These are phyloP conservation scores for Heliocybe sulcata DNA, from an alignment of 1,284 basidiomycete genomes.

Conservation along the genomic window DNA sequence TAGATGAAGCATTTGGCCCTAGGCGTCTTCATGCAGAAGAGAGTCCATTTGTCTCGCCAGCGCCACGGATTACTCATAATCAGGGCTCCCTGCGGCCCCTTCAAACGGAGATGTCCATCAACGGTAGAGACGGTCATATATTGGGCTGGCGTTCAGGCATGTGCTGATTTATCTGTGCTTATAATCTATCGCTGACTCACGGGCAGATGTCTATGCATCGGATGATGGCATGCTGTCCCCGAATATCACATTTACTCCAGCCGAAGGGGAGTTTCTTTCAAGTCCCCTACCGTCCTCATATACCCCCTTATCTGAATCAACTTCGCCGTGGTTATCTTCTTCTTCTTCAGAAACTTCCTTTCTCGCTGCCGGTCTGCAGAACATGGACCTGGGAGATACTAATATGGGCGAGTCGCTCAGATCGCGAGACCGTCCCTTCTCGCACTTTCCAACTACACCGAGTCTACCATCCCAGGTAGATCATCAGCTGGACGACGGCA, in stretches of 20 bases:
- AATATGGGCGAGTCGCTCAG: background rate
- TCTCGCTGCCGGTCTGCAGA: background rate
- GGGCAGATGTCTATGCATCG: background rate
- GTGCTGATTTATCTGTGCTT: background rate
- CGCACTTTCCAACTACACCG: no score
- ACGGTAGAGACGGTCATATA: background rate
- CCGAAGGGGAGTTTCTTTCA: background rate
- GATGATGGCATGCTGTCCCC: background rate
- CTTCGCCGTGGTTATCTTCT: background rate
- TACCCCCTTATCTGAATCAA: background rate
- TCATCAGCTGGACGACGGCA: background rate
- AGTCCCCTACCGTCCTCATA: background rate
- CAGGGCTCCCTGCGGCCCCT: no score
- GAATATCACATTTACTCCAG: background rate
- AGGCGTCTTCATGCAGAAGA: no score
- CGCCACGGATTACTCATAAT: no score
- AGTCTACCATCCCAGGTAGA: background rate
- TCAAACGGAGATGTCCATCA: background rate
- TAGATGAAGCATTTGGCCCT: no score
- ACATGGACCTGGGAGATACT: background rate
- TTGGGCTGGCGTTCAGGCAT: background rate
- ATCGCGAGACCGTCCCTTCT: background rate
- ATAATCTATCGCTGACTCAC: background rate
- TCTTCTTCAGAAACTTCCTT: background rate
- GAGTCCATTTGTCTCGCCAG: no score